Conservation (phyloP, 2,329 filamentous ascomycete genomes). For the Botryotinia calthae region DNA sequence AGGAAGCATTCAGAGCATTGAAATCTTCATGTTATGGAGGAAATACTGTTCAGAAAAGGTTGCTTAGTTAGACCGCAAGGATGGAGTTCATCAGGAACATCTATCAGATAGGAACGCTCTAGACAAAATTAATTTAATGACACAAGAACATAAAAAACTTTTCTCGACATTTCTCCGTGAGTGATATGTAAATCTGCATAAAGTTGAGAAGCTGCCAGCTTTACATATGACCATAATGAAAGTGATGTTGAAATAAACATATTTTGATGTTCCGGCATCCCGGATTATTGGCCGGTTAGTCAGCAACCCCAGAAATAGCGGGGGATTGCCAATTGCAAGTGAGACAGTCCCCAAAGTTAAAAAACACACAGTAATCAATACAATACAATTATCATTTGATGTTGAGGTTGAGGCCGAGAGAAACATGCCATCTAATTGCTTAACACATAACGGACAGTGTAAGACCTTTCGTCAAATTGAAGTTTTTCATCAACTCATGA, state of each 20-base stretch:
- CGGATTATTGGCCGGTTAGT: not conserved
- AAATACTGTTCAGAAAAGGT: not conserved
- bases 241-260: slow-evolving; percentile 1
- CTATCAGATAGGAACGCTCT: not conserved
- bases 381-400: not conserved
- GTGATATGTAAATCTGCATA: not conserved
- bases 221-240: not conserved
- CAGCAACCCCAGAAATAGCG: not conserved
- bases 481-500: not conserved
- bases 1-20: not conserved
- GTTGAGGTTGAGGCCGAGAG: not conserved
- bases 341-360: not conserved
- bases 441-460: fast-evolving
- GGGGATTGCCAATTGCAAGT: not conserved
- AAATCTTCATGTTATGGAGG: not conserved
- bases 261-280: not conserved
- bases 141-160: not conserved
- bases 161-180: not conserved
- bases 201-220: not conserved
- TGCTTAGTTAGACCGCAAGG: not conserved
- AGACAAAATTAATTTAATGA: not conserved
- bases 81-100: not conserved
- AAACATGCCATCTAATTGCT: not conserved
- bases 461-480: not conserved
- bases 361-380: not conserved